A percentile compares a stretch with the other conserved stretches of the same genome.
Conservation (phyloP, 495 filamentous ascomycete species). For the Aspergillus avenaceus region DNA sequence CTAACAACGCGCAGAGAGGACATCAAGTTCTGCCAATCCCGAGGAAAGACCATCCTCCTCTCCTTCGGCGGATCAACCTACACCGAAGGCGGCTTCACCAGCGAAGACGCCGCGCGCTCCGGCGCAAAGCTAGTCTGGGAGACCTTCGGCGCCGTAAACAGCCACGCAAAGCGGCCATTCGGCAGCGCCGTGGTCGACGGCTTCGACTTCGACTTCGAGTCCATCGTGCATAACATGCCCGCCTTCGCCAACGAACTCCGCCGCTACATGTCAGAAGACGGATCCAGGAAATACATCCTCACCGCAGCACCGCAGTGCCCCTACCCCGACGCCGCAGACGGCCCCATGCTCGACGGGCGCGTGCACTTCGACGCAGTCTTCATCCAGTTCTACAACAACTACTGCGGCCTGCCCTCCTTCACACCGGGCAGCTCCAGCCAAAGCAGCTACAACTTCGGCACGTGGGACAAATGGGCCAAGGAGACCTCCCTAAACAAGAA, state of each 20-base stretch:
- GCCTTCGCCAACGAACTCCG: constrained; percentile 55
- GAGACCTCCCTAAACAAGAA: constrained; percentile 53
- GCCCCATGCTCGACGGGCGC: constrained; percentile 48
- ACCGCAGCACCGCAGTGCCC: constrained; percentile 66
- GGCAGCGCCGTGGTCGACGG: constrained; percentile 63
- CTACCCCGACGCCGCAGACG: constrained; percentile 57
- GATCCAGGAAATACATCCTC: constrained; percentile 52
- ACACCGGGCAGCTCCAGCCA: constrained; percentile 36
- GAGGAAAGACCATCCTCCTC: constrained; percentile 63
- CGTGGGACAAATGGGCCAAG: constrained; percentile 71
- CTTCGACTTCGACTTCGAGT: constrained; percentile 68
- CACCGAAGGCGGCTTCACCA: constrained; percentile 57
- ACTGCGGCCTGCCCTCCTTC: constrained; percentile 56
- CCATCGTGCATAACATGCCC: constrained; percentile 43
- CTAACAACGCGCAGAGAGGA: constrained; percentile 38
- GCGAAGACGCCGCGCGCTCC: constrained; percentile 44
- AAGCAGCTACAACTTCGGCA: constrained; percentile 62
- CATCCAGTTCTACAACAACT: constrained; percentile 76
- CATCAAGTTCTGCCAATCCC: constrained; percentile 59
- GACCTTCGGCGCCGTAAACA: constrained; percentile 55
- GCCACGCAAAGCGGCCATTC: constrained; percentile 52
- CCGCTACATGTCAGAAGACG: constrained; percentile 44
- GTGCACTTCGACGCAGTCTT: constrained; percentile 60
- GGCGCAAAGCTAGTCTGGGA: constrained; percentile 63
- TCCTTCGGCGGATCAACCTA: constrained; percentile 64